Evolutionary conservation across 2,329 filamentous ascomycete species (phyloP).

Genomic region (Stachybotrys echinatus): DNA sequence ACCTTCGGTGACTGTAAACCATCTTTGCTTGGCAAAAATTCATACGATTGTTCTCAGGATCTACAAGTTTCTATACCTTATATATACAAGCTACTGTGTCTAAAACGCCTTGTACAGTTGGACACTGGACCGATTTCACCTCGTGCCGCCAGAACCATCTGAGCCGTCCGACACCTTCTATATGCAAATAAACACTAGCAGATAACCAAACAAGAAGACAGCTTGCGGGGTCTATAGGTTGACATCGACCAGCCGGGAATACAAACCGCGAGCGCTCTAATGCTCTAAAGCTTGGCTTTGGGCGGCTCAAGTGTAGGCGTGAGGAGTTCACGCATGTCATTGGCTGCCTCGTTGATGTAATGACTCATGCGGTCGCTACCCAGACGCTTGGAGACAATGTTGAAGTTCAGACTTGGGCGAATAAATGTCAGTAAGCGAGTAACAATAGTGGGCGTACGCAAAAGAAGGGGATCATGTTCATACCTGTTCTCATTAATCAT

Average conservation of each 20-base stretch:
- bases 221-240: background rate
- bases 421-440: background rate
- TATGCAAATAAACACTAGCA: background rate
- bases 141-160: background rate
- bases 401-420: slow-evolving; percentile 78
- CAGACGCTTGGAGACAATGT: slow-evolving; percentile 89
- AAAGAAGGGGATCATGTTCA: slow-evolving; percentile 15
- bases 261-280: background rate
- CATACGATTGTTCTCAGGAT: background rate
- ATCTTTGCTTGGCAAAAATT: background rate
- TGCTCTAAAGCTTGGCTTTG: slow-evolving; percentile 77
- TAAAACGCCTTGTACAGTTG: background rate
- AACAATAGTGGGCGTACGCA: background rate
- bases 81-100: background rate
- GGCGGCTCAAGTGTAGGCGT: slow-evolving; percentile 70
- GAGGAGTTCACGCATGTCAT: slow-evolving; percentile 83
- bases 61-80: background rate
- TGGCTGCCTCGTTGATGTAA: slow-evolving; percentile 90
- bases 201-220: background rate
- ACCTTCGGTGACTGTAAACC: background rate
- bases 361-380: slow-evolving; percentile 92
- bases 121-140: background rate
- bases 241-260: background rate
- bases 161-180: background rate
- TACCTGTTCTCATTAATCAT: slow-evolving; percentile 99